Evolutionary conservation across 208 protist species (phyloP).

Genomic region (Strigomonas galati): DNA sequence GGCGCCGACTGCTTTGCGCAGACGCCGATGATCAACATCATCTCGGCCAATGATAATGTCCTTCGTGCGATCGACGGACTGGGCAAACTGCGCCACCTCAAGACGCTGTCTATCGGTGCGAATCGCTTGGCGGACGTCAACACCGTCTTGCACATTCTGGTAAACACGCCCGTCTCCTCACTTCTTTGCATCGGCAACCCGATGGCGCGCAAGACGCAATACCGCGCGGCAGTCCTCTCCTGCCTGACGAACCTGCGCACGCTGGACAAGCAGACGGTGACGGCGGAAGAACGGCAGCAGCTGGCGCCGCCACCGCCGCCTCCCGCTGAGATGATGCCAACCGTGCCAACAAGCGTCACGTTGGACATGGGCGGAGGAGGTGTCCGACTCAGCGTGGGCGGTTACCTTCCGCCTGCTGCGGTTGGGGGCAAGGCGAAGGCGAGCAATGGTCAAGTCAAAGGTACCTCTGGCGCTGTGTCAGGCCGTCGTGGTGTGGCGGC

Average conservation of each 20-base stretch:
- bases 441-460: background rate
- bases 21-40: conserved; percentile 48
- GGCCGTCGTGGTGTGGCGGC: no score
- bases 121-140: conserved; percentile 75
- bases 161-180: conserved; percentile 26
- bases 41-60: conserved; percentile 79
- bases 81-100: conserved; percentile 33
- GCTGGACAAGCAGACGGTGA: conserved; percentile 63
- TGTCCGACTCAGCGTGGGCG: background rate
- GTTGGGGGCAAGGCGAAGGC: background rate
- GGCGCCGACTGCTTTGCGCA: conserved; percentile 45
- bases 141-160: conserved; percentile 40
- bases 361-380: conserved; percentile 51
- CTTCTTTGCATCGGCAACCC: conserved; percentile 67
- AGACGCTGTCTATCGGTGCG: conserved; percentile 46
- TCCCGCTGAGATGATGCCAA: conserved; percentile 24
- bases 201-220: conserved; percentile 71
- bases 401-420: background rate
- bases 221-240: conserved; percentile 53
- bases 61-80: conserved; percentile 69
- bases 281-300: conserved; percentile 69
- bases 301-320: conserved; percentile 29
- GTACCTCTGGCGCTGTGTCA: background rate
- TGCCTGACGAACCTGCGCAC: conserved; percentile 32
- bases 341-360: conserved; percentile 64